These are phyloP conservation scores for Ascodesmis nigricans DNA, from an alignment of 495 filamentous ascomycete genomes.

Conservation along the genomic window DNA sequence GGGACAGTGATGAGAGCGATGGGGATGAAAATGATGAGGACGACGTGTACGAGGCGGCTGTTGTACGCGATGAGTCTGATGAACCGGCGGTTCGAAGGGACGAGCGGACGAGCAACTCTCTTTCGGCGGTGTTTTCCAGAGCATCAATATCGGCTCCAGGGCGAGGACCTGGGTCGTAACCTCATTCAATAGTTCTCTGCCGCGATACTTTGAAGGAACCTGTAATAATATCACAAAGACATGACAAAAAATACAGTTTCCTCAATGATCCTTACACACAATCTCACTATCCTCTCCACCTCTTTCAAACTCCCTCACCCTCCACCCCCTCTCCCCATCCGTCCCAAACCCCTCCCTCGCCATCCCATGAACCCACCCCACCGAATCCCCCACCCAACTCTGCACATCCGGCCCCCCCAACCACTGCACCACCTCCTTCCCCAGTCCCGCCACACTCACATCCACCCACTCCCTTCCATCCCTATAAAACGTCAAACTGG, in stretches of 20 bases:
- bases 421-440: too few relatives aligned
- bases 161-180: conserved; percentile 6
- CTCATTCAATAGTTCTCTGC: not conserved
- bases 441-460: too few relatives aligned
- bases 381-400: too few relatives aligned
- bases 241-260: not conserved
- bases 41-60: conserved; percentile 79
- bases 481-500: too few relatives aligned
- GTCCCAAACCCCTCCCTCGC: too few relatives aligned
- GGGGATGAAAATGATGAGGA: conserved; percentile 34
- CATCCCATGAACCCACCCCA: too few relatives aligned
- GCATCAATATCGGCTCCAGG: conserved; percentile 37
- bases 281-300: not conserved
- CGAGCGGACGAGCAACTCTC: conserved; percentile 12
- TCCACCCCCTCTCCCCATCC: not conserved
- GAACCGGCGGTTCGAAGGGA: conserved; percentile 7
- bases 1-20: conserved; percentile 40
- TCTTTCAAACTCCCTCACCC: not conserved
- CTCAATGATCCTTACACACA: not conserved
- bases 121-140: conserved; percentile 41
- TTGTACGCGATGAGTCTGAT: conserved; percentile 25
- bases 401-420: too few relatives aligned
- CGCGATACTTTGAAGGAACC: not conserved
- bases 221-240: not conserved
- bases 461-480: too few relatives aligned